Base-by-base conservation (phyloP, 140 eudicot genomes). In the Cichorium intybus region DNA sequence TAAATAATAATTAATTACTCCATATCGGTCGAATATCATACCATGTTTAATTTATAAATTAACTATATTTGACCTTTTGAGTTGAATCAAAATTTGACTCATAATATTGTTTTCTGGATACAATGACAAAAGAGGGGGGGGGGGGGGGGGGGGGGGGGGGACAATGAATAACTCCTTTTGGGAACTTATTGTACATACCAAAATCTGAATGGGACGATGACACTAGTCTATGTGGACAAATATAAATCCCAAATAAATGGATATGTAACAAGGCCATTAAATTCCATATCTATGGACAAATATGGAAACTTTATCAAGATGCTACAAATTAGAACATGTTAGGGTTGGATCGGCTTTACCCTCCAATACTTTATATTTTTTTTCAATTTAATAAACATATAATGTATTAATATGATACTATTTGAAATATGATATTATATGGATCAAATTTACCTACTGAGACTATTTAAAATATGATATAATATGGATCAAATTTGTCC, bases 241-340 rank as follows among this genome's bases (percentile, higher is more conserved):
- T 34, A 51, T 8, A 66, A 52, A 66, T 5, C 18, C 52, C 51
- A 66, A 66, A 53, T 16, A n/a, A 39, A 17, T 24, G 73, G 64
- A 68, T 55, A 14, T 68, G 55, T 10, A 35, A 41, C 54, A 68
- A 68, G 43, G 65, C n/a, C 33, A 26, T 41, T 27, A 68, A 68
- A 7, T 20, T 56, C n/a, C 53, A 52, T 52, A 65, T 34, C 51
- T 15, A 8, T 33, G 31, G 41, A 56, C 31, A 56, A 18, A 41
- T 10, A 27, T 41, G 34, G 24, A 68, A 39, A 41, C 62, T 52
- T 31, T 29, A 6, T 48, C 23, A 31, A 65, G 24, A 14, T 31
- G 12, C 21, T 49, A 33, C 24, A 3, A 50, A 12, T 20, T 4
- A 12, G 10, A 28, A 49, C 37, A 65, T 43, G 18, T 15, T 43